phyloP scores from a whole-genome alignment of 331 rosid genomes.

The Acacia pycnantha region DNA sequence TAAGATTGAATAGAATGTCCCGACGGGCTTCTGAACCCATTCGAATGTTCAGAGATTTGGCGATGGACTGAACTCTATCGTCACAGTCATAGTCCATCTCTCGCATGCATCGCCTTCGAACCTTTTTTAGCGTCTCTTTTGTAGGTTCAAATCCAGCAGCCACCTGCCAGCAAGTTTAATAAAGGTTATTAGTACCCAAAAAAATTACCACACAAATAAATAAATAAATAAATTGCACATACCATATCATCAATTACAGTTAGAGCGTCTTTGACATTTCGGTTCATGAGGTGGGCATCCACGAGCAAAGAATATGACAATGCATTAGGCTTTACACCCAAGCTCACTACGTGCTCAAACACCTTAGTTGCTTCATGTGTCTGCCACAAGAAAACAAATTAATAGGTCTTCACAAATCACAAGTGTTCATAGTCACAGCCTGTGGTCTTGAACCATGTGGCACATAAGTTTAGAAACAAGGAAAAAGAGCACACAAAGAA shows the following conservation, averaged over 20 bases:
- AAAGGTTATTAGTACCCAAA: slow-evolving; percentile 24
- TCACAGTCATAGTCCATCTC: slow-evolving; percentile 73
- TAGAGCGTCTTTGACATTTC: slow-evolving; percentile 75
- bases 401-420: background rate
- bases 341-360: slow-evolving; percentile 73
- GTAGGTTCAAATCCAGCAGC: slow-evolving; percentile 77
- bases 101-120: slow-evolving; percentile 75
- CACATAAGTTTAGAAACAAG: slow-evolving; percentile 9
- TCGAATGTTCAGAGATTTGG: slow-evolving; percentile 43
- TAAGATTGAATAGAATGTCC: slow-evolving; percentile 62
- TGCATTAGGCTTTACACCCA: slow-evolving; percentile 86
- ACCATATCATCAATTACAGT: slow-evolving; percentile 73
- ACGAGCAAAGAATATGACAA: slow-evolving; percentile 75
- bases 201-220: background rate
- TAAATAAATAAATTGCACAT: slow-evolving; percentile 23
- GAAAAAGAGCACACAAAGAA: slow-evolving; percentile 11
- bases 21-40: slow-evolving; percentile 63
- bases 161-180: slow-evolving; percentile 45
- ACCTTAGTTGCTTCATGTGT: slow-evolving; percentile 81
- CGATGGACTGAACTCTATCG: slow-evolving; percentile 53
- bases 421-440: background rate
- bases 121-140: slow-evolving; percentile 59
- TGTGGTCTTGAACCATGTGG: background rate
- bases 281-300: slow-evolving; percentile 83
- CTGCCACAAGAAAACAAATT: slow-evolving; percentile 44